Base-by-base conservation (phyloP, 1,284 basidiomycete genomes). In the Mrakiaceae sp. region DNA sequence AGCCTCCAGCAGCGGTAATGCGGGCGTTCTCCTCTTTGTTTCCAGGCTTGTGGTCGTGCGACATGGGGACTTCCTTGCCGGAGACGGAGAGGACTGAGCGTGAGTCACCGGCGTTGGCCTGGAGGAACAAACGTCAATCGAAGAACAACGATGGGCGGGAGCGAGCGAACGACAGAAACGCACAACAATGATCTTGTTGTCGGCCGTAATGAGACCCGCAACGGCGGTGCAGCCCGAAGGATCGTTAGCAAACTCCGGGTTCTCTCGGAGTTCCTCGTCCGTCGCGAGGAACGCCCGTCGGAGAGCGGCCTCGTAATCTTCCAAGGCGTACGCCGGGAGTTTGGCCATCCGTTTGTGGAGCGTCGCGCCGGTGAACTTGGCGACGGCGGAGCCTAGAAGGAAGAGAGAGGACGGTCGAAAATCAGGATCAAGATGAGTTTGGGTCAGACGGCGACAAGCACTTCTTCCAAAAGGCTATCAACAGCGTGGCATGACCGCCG, bases 21-120 rank as follows among this genome's bases (percentile, higher is more conserved):
- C 96, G 88, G 42, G 82, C 81, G 71, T 83, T 89, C 78, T 99
- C 96, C 69, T 80, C 79, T 70, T 87, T 84, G 73, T 89, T 92
- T 57, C 86, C 86, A 2, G 96, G 96, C 77, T 99, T 99, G 78
- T 99, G 96, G 74, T 99, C 96, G 71, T 83, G 87, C 72, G 93
- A 97, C 71, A 99, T 79, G 10, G 89, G 83, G 74, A 94, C 88
- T 5, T 85, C 92, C 71, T 86, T 82, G 14, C 96, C 96, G 70
- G 87, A 87, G 69, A 89, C 78, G 59, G 87, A 84, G 64, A 99
- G 80, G n/a, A 98, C 91, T 43, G 88, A 87, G 71, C 96, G 81
- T 14, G 96, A 98, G 78, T 99, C 96, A 58, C 96, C 96, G 12
- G 96, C 91, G 74, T 99, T 99, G 49, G 96, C 96, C 92, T 95